phyloP scores from a whole-genome alignment of 2,329 filamentous ascomycete species.

The Leptographium flavum region DNA sequence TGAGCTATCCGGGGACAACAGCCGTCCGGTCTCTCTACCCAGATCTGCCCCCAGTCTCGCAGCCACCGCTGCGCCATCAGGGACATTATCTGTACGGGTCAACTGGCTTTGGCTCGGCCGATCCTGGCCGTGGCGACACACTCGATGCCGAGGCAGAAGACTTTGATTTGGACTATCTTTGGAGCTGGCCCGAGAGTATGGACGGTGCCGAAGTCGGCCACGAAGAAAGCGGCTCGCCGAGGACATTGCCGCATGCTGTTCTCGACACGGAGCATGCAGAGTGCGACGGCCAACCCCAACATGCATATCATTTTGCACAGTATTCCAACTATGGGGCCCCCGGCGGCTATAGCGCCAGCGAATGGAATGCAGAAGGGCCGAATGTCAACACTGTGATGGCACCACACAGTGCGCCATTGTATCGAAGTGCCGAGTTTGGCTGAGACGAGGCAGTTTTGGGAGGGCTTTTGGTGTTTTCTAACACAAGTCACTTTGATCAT shows the following conservation, averaged over 20 bases:
- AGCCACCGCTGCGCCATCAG: background rate
- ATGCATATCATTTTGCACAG: background rate
- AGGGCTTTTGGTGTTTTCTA: background rate
- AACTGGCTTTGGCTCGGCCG: background rate
- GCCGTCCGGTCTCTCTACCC: background rate
- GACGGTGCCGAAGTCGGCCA: background rate
- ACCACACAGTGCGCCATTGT: background rate
- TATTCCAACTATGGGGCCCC: background rate
- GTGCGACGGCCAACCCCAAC: background rate
- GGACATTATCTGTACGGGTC: background rate
- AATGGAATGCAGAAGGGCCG: background rate
- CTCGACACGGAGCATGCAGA: too few species aligned
- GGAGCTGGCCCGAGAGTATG: constrained; percentile 13
- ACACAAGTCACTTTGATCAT: background rate
- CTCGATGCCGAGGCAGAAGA: constrained; percentile 14
- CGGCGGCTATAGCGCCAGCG: background rate
- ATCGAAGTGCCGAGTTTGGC: background rate
- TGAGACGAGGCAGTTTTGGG: background rate
- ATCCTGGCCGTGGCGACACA: constrained; percentile 13
- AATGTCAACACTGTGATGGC: background rate
- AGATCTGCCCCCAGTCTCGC: background rate
- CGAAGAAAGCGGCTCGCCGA: background rate
- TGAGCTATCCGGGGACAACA: background rate
- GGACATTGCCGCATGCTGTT: too few species aligned
- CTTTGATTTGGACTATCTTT: constrained; percentile 23